Evolutionary conservation across 495 filamentous ascomycete genomes (phyloP), one percentile per base, ranked within the genome.

Genomic region (Penicillium waksmanii): DNA sequence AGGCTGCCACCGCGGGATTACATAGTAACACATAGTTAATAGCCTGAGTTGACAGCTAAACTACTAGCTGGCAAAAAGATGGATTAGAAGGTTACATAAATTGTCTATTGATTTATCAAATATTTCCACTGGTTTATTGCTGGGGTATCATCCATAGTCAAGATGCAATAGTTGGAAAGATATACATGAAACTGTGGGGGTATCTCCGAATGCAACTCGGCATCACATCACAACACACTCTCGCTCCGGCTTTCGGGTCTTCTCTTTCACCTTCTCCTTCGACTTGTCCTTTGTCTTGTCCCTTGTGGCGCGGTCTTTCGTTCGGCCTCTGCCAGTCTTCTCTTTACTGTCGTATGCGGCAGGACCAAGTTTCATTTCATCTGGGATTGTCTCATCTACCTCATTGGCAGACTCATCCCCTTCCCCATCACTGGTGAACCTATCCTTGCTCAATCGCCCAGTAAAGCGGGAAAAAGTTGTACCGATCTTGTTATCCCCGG

Each of bases 211-310:
- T 42, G 13, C 25, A 47, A 42, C 44, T 19, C 35, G 8, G 25
- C n/a, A 34, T 77, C 70, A 87, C 80, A 86, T 84, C 42, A 86
- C 70, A 31, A 74, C 62, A 75, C 91, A 96, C 68, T 94, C 90
- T 49, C 90, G 78, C 53, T 96, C 91, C 8, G 85, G 84, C 48
- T 73, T 80, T 34, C 58, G 68, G 72, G 61, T 77, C 58, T 76
- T 84, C 63, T 77, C 78, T 55, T 77, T 79, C 19, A 61, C 77
- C 58, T 76, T 84, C 63, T 77, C 78, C 56, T 77, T 79, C 17
- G 67, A 74, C 62, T 74, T 78, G n/a, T 67, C 67, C 46, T 68
- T 76, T 23, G 62, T 35, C 62, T 75, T 78, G 13, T 67, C 66
- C 48, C 67, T 71, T 38, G 46, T 36, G 18, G 52, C 54, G 5